These are phyloP conservation scores for Silene coronaria DNA, from an alignment of 179 eudicot genomes.

Conservation along the genomic window DNA sequence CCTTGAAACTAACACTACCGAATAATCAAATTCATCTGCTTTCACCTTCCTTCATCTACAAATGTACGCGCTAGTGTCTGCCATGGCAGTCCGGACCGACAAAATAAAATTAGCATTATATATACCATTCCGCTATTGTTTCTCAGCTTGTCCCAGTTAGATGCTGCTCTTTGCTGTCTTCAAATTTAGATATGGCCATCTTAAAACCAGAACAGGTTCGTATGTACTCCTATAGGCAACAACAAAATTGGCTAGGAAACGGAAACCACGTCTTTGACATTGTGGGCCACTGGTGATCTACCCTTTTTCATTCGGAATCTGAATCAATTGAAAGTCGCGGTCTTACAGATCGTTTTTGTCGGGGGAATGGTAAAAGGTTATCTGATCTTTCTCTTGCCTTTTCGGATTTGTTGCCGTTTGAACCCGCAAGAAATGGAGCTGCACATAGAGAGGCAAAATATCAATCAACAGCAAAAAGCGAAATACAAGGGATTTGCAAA, in stretches of 20 bases:
- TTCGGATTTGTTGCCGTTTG: constrained; percentile 47
- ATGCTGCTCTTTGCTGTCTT: constrained; percentile 8
- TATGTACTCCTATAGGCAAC: constrained; percentile 20
- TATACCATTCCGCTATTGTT: constrained; percentile 17
- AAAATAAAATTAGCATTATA: constrained; percentile 22
- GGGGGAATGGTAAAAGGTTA: constrained; percentile 71
- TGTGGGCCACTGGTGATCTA: not conserved
- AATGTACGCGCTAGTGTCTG: constrained; percentile 20
- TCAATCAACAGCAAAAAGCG: not conserved
- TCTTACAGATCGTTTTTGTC: constrained; percentile 67
- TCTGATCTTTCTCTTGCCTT: constrained; percentile 58
- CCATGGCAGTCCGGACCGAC: constrained; percentile 6
- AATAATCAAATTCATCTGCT: constrained; percentile 17
- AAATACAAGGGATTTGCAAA: not conserved
- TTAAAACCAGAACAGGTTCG: constrained; percentile 5
- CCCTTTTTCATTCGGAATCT: constrained; percentile 21
- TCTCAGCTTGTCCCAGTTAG: constrained; percentile 6
- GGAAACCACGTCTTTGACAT: constrained; percentile 3
- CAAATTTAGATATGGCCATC: constrained; percentile 1
- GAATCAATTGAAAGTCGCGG: constrained; percentile 68
- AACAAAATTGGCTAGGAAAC: not conserved
- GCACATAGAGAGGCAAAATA: constrained; percentile 28
- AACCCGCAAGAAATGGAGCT: constrained; percentile 61
- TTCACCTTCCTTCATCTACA: constrained; percentile 24
- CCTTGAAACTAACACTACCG: constrained; percentile 14